Base-by-base conservation (phyloP, 2,329 filamentous ascomycete species). In the Xylariaceae sp. region DNA sequence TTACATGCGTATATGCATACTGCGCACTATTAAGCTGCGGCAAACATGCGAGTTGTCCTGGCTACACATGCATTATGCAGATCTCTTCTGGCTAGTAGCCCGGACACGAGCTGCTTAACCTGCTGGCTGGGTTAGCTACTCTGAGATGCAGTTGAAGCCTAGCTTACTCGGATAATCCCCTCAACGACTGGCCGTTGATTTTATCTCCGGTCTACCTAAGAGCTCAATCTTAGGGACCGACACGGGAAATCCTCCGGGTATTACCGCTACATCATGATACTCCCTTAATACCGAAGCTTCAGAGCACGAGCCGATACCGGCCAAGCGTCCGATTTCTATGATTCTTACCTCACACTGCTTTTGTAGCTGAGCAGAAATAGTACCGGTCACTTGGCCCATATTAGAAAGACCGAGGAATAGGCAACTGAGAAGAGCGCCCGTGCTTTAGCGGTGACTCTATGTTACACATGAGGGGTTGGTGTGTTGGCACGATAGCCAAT, bases 61-160 rank as follows among this genome's bases (percentile, higher is more conserved):
- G 56, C 61, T 61, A 52, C 51, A 47, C 43, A 48, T 48, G 52
- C 55, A 59, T 59, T 55, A 47, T 59, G 56, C 56, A 55, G 56
- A 65, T 65, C 62, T 20, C 44, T 47, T 18, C 48, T 50, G 51
- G 52, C 60, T 57, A 61, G 49, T 57, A 57, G 56, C 48, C 49
- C 54, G 54, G 57, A 63, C 62, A 63, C 60, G 61, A 62, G 60
- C 52, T 61, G 53, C n/a, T n/a, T n/a, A n/a, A n/a, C n/a, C n/a
- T n/a, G 45, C 52, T 54, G 57, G 49, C 47, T 54, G 50, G 19
- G 37, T 47, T 47, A 51, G 21, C 29, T 46, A n/a, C 48, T 40
- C 44, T 59, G 54, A 40, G 49, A 43, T 56, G 56, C 54, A 52
- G 44, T 40, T 52, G 47, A 48, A 3, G 65, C 59, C 12, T 37